phyloP scores from a whole-genome alignment of 2,329 filamentous ascomycete genomes.

The Falciphora oryzae region DNA sequence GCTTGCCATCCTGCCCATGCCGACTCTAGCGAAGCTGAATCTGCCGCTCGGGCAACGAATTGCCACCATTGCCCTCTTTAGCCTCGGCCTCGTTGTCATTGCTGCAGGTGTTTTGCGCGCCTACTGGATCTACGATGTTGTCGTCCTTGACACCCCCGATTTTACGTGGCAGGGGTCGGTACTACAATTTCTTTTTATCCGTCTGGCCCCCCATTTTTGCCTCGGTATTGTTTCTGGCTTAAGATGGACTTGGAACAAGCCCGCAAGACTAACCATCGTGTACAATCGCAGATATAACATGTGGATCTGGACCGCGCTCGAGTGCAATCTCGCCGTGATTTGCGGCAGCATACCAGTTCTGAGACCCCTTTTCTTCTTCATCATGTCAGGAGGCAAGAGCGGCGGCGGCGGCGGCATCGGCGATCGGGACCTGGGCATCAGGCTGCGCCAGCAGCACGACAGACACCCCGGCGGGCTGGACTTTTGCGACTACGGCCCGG shows the following conservation, averaged over 20 bases:
- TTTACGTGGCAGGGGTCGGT: conserved; percentile 31
- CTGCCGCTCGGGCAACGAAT: conserved; percentile 29
- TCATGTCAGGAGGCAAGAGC: neutral
- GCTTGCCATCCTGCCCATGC: conserved; percentile 32
- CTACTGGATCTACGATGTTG: conserved; percentile 31
- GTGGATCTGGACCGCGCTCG: conserved; percentile 37
- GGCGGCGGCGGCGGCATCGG: neutral
- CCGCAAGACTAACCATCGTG: neutral
- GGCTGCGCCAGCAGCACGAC: neutral
- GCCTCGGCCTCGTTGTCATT: conserved; percentile 31
- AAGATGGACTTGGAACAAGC: neutral
- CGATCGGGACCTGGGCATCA: neutral
- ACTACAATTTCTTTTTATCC: neutral
- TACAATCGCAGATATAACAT: conserved; percentile 23
- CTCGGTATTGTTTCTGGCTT: too few relatives aligned
- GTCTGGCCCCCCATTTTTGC: neutral
- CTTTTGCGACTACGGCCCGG: neutral
- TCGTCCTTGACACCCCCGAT: conserved; percentile 31
- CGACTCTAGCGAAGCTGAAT: conserved; percentile 26
- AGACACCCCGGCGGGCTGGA: neutral
- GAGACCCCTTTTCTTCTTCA: conserved; percentile 18
- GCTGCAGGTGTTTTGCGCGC: conserved; percentile 29
- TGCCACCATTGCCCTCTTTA: conserved; percentile 30
- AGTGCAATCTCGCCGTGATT: conserved; percentile 35
- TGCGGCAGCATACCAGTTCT: conserved; percentile 34